Conservation (phyloP, 768 basidiomycete genomes). For the Lactifluus hygrophoroides region DNA sequence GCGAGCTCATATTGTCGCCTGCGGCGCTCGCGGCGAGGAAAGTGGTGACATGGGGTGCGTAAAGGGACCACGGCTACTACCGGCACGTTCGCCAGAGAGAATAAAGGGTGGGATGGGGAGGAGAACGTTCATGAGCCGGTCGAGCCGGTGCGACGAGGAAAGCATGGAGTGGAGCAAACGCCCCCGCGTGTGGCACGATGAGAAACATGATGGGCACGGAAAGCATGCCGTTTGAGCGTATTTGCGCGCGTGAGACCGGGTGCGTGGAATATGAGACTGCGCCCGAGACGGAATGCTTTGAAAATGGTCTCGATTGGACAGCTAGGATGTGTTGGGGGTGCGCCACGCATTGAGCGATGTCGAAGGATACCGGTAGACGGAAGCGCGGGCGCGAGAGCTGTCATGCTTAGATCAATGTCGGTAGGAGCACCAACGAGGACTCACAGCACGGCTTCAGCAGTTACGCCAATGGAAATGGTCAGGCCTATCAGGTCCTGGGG, state of each 20-base stretch:
- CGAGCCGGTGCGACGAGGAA: conserved; percentile 65
- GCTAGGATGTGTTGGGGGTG: conserved; percentile 26
- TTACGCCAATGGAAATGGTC: too few relatives aligned
- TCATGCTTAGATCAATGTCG: too few relatives aligned
- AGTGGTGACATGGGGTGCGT: conserved; percentile 21
- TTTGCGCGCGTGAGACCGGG: conserved; percentile 30
- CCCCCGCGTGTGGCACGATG: conserved; percentile 58
- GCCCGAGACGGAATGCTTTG: conserved; percentile 24
- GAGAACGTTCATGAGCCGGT: conserved; percentile 49
- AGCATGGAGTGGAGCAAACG: conserved; percentile 54
- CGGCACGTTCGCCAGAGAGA: conserved; percentile 17
- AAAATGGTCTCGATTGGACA: conserved; percentile 35
- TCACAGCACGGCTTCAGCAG: too few relatives aligned
- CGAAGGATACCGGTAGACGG: conserved; percentile 15
- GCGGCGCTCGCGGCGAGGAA: conserved; percentile 22
- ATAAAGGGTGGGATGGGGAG: conserved; percentile 41
- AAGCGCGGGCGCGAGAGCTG: conserved; percentile 17
- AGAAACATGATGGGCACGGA: conserved; percentile 60
- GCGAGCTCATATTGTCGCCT: conserved; percentile 30
- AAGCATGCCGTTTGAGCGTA: conserved; percentile 20
- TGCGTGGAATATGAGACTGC: conserved; percentile 43
- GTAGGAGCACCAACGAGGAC: too few relatives aligned
- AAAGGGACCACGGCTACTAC: conserved; percentile 16
- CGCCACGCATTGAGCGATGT: conserved; percentile 5
- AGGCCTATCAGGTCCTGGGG: too few relatives aligned